Percentiles rank a stretch among this genome's conserved stretches.
Conservation (phyloP, 2,329 filamentous ascomycete species). For the Trichophyton rubrum region DNA sequence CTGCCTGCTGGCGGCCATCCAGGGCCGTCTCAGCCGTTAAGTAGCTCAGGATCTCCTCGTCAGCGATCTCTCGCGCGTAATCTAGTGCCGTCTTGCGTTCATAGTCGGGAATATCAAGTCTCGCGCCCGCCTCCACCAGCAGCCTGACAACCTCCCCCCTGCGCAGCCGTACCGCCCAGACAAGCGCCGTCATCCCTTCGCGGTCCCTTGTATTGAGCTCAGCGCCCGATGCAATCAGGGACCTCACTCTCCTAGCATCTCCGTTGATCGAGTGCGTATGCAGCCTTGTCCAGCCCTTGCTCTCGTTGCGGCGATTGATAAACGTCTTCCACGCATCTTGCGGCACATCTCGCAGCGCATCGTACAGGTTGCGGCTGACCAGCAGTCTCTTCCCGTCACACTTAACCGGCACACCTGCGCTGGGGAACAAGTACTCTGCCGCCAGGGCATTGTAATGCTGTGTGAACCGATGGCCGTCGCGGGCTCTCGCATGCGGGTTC, state of each 20-base stretch:
- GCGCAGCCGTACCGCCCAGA: background rate
- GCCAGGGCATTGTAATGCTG: slow-evolving; percentile 4
- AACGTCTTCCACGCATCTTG: slow-evolving; percentile 7
- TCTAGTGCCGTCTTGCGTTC: background rate
- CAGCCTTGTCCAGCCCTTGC: background rate
- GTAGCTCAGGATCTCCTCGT: background rate
- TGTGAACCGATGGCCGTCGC: background rate
- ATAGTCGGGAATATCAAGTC: background rate
- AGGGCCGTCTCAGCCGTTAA: background rate
- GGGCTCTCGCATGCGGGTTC: slow-evolving; percentile 5
- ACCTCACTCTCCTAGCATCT: background rate
- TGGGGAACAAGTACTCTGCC: slow-evolving; percentile 3
- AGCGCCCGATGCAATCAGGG: background rate
- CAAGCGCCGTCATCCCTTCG: background rate
- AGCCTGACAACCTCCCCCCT: background rate
- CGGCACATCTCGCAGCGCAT: slow-evolving; percentile 6
- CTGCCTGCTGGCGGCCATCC: background rate
- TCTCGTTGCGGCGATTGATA: slow-evolving; percentile 2
- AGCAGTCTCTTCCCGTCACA: slow-evolving; percentile 5
- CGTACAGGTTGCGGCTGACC: slow-evolving; percentile 7
- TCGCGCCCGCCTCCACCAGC: background rate
- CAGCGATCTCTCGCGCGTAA: background rate
- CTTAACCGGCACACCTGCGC: background rate
- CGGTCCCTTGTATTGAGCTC: background rate
- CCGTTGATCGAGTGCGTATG: background rate